Evolutionary conservation across 2,329 filamentous ascomycete genomes (phyloP).

Genomic region (Fusarium oxysporum): DNA sequence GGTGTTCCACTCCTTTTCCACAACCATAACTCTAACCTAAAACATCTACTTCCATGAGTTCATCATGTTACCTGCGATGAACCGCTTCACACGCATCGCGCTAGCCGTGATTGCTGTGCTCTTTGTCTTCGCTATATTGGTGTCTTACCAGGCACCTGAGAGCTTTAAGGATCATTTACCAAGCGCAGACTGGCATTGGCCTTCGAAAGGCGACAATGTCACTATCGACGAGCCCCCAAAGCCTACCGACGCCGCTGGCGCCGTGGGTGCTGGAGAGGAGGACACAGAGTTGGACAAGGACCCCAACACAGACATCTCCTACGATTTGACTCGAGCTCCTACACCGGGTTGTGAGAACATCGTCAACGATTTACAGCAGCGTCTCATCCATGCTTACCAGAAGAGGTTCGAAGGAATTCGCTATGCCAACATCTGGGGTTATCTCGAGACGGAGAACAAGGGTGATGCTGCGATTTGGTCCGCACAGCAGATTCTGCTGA

Average conservation of each 20-base stretch:
- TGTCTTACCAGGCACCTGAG: constrained; percentile 37
- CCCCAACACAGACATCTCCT: constrained; percentile 38
- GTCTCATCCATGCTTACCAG: constrained; percentile 42
- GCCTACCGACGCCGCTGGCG: constrained; percentile 22
- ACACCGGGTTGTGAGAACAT: constrained; percentile 40
- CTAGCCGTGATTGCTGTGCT: constrained; percentile 41
- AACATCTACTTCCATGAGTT: constrained; percentile 19
- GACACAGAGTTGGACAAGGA: constrained; percentile 27
- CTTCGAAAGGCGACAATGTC: constrained; percentile 21
- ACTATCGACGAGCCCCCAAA: constrained; percentile 16
- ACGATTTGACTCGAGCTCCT: constrained; percentile 37
- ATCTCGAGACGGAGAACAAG: constrained; percentile 47
- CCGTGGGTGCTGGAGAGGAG: constrained; percentile 31
- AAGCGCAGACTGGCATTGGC: constrained; percentile 39
- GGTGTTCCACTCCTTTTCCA: constrained; percentile 31
- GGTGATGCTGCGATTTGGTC: constrained; percentile 46
- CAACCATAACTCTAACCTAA: neutral
- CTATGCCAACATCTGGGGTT: constrained; percentile 46
- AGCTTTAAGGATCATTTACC: constrained; percentile 32
- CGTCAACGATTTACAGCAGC: constrained; percentile 45
- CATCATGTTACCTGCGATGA: constrained; percentile 38
- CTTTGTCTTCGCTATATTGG: constrained; percentile 33
- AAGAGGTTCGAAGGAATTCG: constrained; percentile 42
- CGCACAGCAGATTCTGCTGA: constrained; percentile 44
- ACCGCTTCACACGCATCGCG: constrained; percentile 40